Conservation (phyloP, 164 flowering plant genomes). For the Macadamia tetraphylla region DNA sequence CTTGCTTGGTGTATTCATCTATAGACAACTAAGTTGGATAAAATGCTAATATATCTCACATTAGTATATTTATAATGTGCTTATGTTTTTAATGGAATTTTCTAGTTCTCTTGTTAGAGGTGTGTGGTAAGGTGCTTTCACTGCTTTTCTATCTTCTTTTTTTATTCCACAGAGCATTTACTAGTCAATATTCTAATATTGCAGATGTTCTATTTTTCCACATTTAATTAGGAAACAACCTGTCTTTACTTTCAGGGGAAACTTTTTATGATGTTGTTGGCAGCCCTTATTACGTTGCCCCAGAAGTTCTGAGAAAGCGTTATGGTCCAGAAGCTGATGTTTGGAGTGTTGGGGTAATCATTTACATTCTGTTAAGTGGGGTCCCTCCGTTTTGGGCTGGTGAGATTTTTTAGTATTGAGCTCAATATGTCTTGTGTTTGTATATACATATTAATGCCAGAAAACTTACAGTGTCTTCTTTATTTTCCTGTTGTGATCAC, state of each 20-base stretch:
- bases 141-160: not conserved
- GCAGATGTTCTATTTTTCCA: not conserved
- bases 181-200: not conserved
- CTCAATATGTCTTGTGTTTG: not conserved
- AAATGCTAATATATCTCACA: no score
- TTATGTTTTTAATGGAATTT: no score
- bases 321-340: constrained; percentile 85
- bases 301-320: constrained; percentile 61
- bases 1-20: no score
- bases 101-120: no score
- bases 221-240: not conserved
- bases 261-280: constrained; percentile 78
- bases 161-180: not conserved
- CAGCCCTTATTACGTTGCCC: constrained; percentile 92
- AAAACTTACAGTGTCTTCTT: not conserved
- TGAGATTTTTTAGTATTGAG: constrained; percentile 22
- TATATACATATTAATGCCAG: not conserved
- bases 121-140: not conserved
- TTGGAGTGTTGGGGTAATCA: constrained; percentile 90
- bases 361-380: constrained; percentile 72
- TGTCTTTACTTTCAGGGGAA: constrained; percentile 47
- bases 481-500: constrained; percentile 3
- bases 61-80: no score
- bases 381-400: constrained; percentile 97
- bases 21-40: no score